phyloP scores from a whole-genome alignment of 495 filamentous ascomycete genomes.

The Tuber melanosporum region DNA sequence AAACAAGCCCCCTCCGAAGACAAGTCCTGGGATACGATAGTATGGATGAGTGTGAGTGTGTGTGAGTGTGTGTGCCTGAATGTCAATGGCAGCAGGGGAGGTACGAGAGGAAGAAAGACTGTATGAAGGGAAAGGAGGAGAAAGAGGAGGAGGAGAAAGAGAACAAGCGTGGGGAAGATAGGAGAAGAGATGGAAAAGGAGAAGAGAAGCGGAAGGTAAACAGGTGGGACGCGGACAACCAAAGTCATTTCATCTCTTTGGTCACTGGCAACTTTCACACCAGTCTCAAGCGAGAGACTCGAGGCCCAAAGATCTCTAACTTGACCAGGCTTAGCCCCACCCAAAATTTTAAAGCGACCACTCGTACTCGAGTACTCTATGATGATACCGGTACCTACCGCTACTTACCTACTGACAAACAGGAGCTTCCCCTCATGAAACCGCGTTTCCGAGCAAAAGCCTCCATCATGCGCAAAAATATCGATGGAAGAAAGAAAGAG shows the following conservation, averaged over 20 bases:
- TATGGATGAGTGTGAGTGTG: slow-evolving; percentile 8
- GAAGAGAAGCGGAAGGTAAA: slow-evolving; percentile 7
- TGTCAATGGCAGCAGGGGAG: background rate
- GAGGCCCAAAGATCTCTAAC: background rate
- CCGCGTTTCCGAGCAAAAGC: background rate
- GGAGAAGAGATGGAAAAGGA: slow-evolving; percentile 7
- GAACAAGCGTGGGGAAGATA: background rate
- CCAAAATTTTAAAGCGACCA: background rate
- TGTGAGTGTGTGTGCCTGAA: background rate
- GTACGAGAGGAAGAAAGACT: background rate
- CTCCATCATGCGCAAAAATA: background rate
- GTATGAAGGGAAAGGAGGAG: slow-evolving; percentile 2
- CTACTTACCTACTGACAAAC: background rate
- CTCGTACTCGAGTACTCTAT: background rate
- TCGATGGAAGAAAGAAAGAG: background rate
- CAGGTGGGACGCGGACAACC: slow-evolving; percentile 10
- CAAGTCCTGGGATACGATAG: background rate
- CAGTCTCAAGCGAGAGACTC: background rate
- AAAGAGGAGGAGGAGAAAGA: background rate
- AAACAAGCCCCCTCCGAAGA: background rate
- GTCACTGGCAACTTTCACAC: background rate
- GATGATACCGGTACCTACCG: background rate
- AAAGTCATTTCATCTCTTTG: background rate
- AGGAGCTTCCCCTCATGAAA: background rate
- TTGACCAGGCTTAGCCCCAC: background rate